Evolutionary conservation across 768 basidiomycete genomes (phyloP), one percentile per base, ranked within the genome.

Genomic region (Rhodotorula sphaerocarpa): DNA sequence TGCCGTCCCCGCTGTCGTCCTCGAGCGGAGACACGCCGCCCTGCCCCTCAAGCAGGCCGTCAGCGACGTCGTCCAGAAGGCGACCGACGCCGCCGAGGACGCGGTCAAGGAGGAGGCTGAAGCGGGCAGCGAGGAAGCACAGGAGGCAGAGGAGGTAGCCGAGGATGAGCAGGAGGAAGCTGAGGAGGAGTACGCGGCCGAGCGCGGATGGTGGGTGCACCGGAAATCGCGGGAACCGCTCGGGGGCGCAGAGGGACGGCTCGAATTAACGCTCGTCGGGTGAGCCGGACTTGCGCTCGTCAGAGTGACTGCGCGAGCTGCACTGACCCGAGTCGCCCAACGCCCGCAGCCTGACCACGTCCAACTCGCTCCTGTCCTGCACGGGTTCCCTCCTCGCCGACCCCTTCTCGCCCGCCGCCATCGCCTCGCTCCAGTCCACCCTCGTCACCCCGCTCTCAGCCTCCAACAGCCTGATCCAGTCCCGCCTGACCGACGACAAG

Each of bases 261-360:
- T 78, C 48, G 79, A 83, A 64, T 79, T 82, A 60, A 80, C 79
- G 15, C 86, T 84, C 70, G 78, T 85, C 44, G 79, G 78, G 61
- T 67, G 33, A 31, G 58, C 60, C 15, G 27, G 21, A 3, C 21
- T 44, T 44, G 14, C n/a, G 11, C 43, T 33, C 41, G 25, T n/a
- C n/a, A n/a, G n/a, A n/a, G n/a, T n/a, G n/a, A n/a, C n/a, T n/a
- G n/a, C n/a, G n/a, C n/a, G n/a, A n/a, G n/a, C n/a, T n/a, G n/a
- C n/a, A n/a, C n/a, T n/a, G n/a, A n/a, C n/a, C n/a, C n/a, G n/a
- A n/a, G n/a, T n/a, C n/a, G n/a, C n/a, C n/a, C n/a, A n/a, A n/a
- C n/a, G n/a, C n/a, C n/a, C 53, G 15, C 56, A 71, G 70, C 30
- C 51, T 72, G n/a, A 68, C 72, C 21, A 71, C 70, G 34, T 56